Evolutionary conservation across 371 early-diverging fungal species (phyloP).

Genomic region (Encephalitozoon hellem): DNA sequence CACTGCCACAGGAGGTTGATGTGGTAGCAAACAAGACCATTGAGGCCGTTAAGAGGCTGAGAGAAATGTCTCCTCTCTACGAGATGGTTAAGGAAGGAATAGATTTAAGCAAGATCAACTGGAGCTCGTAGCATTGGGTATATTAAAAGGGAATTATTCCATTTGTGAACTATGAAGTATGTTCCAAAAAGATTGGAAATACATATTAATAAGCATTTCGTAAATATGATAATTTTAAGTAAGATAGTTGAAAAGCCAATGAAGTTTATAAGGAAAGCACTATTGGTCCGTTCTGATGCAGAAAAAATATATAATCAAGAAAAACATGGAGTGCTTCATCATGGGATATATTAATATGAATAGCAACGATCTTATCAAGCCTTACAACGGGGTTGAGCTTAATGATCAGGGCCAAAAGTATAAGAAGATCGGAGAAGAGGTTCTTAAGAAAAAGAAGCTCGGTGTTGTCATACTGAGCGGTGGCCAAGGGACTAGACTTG

Average conservation of each 20-base stretch:
- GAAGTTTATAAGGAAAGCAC: background rate
- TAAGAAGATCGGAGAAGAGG: background rate
- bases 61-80: conserved; percentile 95
- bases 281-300: background rate
- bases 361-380: background rate
- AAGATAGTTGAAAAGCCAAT: background rate
- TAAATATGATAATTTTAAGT: background rate
- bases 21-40: conserved; percentile 73
- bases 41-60: conserved; percentile 75
- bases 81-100: conserved; percentile 71
- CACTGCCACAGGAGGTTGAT: conserved; percentile 87
- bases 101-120: conserved; percentile 53
- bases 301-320: conserved; percentile 10
- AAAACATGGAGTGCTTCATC: background rate
- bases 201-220: background rate
- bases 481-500: conserved; percentile 59
- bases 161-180: background rate
- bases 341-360: conserved; percentile 16
- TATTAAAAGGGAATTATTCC: background rate
- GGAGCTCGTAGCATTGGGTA: conserved; percentile 18
- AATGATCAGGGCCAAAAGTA: background rate
- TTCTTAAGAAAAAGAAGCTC: conserved; percentile 26
- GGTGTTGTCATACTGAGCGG: conserved; percentile 56
- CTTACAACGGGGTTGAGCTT: background rate
- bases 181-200: too few species aligned